These are phyloP conservation scores for Glycine latifolia DNA, from an alignment of 306 rosid genomes.

Conservation along the genomic window DNA sequence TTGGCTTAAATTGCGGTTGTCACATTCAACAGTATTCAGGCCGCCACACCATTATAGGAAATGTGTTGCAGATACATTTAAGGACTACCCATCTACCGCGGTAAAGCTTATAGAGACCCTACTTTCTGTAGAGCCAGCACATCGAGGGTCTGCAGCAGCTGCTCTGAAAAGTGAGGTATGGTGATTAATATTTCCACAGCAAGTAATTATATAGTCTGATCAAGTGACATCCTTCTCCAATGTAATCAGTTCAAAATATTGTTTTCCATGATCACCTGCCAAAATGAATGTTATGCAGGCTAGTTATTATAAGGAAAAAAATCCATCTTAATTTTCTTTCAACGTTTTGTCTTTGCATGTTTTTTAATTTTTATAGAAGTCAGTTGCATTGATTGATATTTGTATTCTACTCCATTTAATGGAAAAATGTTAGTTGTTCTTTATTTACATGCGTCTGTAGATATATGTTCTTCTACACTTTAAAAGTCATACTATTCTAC, in stretches of 20 bases:
- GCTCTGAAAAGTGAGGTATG: slow-evolving; percentile 93
- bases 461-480: background rate
- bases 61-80: slow-evolving; percentile 75
- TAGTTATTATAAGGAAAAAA: too few species aligned
- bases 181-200: slow-evolving; percentile 21
- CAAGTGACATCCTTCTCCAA: background rate
- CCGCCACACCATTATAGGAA: slow-evolving; percentile 90
- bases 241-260: background rate
- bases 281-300: too few species aligned
- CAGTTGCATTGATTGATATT: background rate
- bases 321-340: too few species aligned
- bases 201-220: background rate
- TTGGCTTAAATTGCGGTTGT: slow-evolving; percentile 73
- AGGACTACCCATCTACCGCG: slow-evolving; percentile 75
- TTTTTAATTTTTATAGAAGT: background rate
- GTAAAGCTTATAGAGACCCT: slow-evolving; percentile 79
- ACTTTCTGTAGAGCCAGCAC: slow-evolving; percentile 81
- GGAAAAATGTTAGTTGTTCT: background rate
- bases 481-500: background rate
- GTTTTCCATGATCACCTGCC: too few species aligned
- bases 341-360: too few species aligned
- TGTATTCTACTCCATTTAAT: background rate
- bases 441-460: background rate
- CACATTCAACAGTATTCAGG: slow-evolving; percentile 72
- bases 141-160: slow-evolving; percentile 81